Base-by-base conservation (phyloP, 2,329 filamentous ascomycete genomes). In the Capronia coronata region DNA sequence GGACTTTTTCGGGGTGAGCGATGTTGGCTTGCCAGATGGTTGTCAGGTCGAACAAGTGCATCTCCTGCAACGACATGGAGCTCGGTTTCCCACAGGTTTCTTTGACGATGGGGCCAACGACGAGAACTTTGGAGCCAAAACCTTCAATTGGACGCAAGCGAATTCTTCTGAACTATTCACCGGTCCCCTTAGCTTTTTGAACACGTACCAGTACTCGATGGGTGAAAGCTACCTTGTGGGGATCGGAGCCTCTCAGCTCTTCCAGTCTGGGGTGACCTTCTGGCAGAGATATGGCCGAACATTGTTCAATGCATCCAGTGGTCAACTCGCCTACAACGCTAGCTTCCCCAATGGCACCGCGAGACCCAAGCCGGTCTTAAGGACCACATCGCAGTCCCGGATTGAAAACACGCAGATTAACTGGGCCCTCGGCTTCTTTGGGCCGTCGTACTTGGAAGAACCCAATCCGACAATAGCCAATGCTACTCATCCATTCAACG, bases 31-130 rank as follows among this genome's bases (percentile, higher is more conserved):
- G 11, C 77, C 77, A 0, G 64, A 70, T 40, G 75, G 74, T n/a
- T 80, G 77, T 63, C 75, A 78, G 60, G 64, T 79, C 47, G 72
- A 75, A 50, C 75, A 78, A 60, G 75, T 68, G 0, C 75, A 78
- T 55, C 65, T 71, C 4, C 67, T 80, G 13, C 76, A 79, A 58
- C 70, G 77, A 22, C 77, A 80, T 61, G 73, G 74, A 1, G 67
- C 79, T 52, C 70, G 77, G 19, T 78, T 76, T 37, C 74, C 75
- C 2, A 75, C 70, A 0, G 40, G 65, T 14, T 66, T 63, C 50
- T 65, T 64, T 22, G 68, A 76, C 52, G 77, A 80, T 55, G 76
- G 73, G 1, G 57, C 54, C 18, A 76, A 75, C 54, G 71, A 77
- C 54, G 67, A 68, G 38, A 59, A 63, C 10, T 79, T 80, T 52